A percentile compares a stretch with the other conserved stretches of the same genome.
Evolutionary conservation across 2,329 filamentous ascomycete species (phyloP).

Genomic region (Exophiala lecanii-corni): DNA sequence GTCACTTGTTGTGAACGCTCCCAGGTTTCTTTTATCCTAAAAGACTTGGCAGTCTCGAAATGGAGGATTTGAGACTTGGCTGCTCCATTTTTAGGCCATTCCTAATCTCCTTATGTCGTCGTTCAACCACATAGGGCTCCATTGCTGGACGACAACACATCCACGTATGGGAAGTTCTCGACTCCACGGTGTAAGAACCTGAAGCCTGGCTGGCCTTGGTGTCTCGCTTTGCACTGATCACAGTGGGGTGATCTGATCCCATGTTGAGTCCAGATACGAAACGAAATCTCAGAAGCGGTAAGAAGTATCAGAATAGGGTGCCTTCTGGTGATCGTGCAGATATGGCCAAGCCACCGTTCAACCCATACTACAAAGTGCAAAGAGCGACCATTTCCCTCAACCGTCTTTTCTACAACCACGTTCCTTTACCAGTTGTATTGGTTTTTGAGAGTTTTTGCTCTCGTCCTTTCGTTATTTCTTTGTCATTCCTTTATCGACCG

Average conservation of each 20-base stretch:
- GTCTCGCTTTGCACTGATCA: neutral
- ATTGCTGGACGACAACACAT: neutral
- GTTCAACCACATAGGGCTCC: neutral
- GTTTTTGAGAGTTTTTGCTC: constrained; percentile 25
- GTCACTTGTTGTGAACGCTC: neutral
- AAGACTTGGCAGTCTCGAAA: constrained; percentile 8
- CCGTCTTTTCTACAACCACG: neutral
- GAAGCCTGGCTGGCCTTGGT: neutral
- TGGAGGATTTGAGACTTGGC: constrained; percentile 7
- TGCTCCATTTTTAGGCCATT: constrained; percentile 4
- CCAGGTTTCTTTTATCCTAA: neutral
- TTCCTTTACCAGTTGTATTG: constrained; percentile 3
- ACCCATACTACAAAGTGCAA: constrained; percentile 4
- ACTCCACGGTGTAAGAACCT: neutral
- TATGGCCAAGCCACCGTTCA: neutral
- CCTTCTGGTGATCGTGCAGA: neutral
- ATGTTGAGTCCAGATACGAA: neutral
- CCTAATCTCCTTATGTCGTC: constrained; percentile 8
- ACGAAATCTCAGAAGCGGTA: neutral
- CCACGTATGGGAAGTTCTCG: neutral
- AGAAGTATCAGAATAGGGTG: neutral
- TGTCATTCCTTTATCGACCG: constrained; percentile 19
- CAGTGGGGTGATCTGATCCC: neutral
- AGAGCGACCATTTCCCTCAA: neutral
- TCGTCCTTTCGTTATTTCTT: constrained; percentile 25